Base-by-base conservation (phyloP, 2,329 filamentous ascomycete species). In the Aulographum hederae region DNA sequence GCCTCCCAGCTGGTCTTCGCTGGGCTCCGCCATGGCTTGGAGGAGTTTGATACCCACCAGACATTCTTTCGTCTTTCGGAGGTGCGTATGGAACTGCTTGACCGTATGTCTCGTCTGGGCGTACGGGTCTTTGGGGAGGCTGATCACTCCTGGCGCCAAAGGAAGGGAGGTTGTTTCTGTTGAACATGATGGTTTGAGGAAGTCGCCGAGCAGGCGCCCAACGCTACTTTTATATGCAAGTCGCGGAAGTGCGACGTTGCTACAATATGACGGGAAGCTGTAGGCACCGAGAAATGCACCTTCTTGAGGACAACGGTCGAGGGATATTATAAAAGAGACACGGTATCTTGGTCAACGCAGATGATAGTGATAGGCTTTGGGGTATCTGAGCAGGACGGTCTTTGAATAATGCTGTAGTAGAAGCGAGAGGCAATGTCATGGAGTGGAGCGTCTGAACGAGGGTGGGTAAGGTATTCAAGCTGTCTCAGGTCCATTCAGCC, bases 161-260 rank as follows among this genome's bases (percentile, higher is more conserved):
- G 15, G 29, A 12, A 13, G n/a, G 29, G 26, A 19, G 15, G 14
- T 21, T 28, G 35, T 21, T 34, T 31, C 21, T 8, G n/a, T 25
- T 25, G 21, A 25, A 25, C 21, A 25, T 25, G 8, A n/a, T 25
- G 8, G 21, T 8, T 25, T 8, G 21, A 8, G n/a, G n/a, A 25
- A n/a, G 21, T 25, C 8, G n/a, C 8, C 8, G 21, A 25, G 21
- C 8, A 25, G 8, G n/a, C n/a, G n/a, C 21, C 8, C 8, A 25
- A 25, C 8, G n/a, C 21, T 8, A 25, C 8, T 8, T 25, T 25
- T 25, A 25, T 8, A 25, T 8, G 21, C n/a, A 25, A n/a, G 21
- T 25, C n/a, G n/a, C n/a, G n/a, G 21, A 25, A 25, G 21, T 25
- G 21, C 21, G 21, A 25, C 21, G 21, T 25, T 8, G 21, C 21